Evolutionary conservation across 1,139 yeast species (phyloP), one percentile per base, ranked within the genome.

Genomic region (Waltiozyma solani): DNA sequence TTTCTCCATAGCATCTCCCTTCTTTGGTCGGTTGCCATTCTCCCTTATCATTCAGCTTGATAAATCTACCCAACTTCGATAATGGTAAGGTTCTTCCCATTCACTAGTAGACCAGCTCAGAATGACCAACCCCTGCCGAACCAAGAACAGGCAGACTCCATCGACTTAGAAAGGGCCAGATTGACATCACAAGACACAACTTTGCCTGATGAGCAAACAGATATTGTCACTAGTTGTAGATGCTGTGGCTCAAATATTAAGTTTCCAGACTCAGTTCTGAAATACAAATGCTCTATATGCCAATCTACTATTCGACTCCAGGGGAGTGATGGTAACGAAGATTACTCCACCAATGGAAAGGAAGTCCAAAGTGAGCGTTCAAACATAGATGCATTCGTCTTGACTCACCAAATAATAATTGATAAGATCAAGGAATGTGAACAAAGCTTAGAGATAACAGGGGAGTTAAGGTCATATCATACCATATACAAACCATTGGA

Each of bases 241-340:
- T 82, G 93, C 53, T 82, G 94, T 59, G 83, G 81, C 1, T 71
- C 77, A 0, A 51, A 69, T 7, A 56, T 80, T 30, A 65, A 71
- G 12, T 68, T 72, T 45, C 79, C 81, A 0, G 57, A 57, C 6
- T 54, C 54, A 9, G 62, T 70, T 2, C 41, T 54, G 10, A 76
- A 74, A 48, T 75, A 73, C 54, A 67, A 69, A 42, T 82, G 93
- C 50, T 63, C 73, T 0, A 59, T 69, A 1, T 78, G 86, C 48
- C 66, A 66, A 31, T 69, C 81, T 9, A 73, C 62, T 0, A 45
- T 52, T 7, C 29, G 44, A 14, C 20, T 26, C 9, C 43, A 37
- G 2, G n/a, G 18, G 14, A 36, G 13, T 15, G 17, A 6, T 5
- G 7, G 30, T 26, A 8, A 4, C 30, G 18, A 4, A 8, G 13